These are phyloP conservation scores for Lactarius sanguifluus DNA, from an alignment of 768 basidiomycete genomes.

Conservation along the genomic window DNA sequence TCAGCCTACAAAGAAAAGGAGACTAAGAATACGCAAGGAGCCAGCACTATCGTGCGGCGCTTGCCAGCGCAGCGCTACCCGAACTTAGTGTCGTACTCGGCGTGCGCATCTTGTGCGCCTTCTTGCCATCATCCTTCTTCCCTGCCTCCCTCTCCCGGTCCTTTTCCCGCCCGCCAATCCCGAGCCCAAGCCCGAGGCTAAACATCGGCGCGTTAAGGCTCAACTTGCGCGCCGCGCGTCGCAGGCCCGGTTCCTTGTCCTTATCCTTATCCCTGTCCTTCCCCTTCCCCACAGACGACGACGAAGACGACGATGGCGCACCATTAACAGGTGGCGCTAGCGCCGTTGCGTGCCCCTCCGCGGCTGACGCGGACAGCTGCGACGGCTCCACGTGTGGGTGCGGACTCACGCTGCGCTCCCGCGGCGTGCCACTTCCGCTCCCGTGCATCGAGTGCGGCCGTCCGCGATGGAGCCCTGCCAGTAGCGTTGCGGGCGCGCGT, in stretches of 20 bases:
- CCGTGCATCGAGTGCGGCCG: slow-evolving; percentile 25
- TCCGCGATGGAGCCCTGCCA: slow-evolving; percentile 10
- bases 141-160: slow-evolving; percentile 15
- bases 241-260: slow-evolving; percentile 40
- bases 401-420: slow-evolving; percentile 9
- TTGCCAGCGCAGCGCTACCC: background rate
- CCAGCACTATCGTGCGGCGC: background rate
- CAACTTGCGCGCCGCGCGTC: slow-evolving; percentile 49
- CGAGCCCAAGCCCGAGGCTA: slow-evolving; percentile 43
- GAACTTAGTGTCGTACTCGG: slow-evolving; percentile 4
- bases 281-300: slow-evolving; percentile 24
- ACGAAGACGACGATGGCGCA: background rate
- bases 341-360: background rate
- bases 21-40: background rate
- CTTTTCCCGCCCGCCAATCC: slow-evolving; percentile 8
- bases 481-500: background rate
- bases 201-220: slow-evolving; percentile 63
- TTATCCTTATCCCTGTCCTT: slow-evolving; percentile 30
- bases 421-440: slow-evolving; percentile 13
- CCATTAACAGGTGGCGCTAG: slow-evolving; percentile 4
- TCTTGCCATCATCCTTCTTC: slow-evolving; percentile 18
- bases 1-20: background rate
- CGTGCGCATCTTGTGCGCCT: slow-evolving; percentile 1
- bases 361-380: background rate
- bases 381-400: background rate